These are phyloP conservation scores for Prunella vulgaris DNA, from an alignment of 257 asterid genomes.

Conservation along the genomic window DNA sequence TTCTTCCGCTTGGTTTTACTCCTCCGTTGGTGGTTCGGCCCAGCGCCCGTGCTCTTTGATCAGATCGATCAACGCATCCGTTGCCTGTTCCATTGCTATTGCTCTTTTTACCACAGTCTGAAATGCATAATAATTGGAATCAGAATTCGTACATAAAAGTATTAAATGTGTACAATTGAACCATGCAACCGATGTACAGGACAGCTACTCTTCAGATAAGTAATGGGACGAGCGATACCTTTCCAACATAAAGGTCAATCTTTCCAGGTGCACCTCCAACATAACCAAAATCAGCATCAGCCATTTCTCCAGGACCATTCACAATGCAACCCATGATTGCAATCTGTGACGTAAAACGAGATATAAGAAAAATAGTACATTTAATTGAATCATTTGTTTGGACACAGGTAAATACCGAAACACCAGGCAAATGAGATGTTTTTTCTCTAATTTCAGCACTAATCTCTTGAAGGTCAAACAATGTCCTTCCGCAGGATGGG, in stretches of 20 bases:
- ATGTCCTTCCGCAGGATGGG: constrained; percentile 98
- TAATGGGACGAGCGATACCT: constrained; percentile 41
- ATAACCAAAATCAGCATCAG: constrained; percentile 98
- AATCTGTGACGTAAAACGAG: constrained; percentile 43
- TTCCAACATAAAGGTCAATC: constrained; percentile 96
- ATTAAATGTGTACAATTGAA: too few species aligned
- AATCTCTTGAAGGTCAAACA: constrained; percentile 96
- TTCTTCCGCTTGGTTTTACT: constrained; percentile 16
- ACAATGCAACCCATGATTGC: constrained; percentile 99
- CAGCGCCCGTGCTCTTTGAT: constrained; percentile 82
- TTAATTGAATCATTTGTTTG: background rate
- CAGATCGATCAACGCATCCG: constrained; percentile 73
- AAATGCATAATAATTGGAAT: background rate
- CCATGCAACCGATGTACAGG: too few species aligned
- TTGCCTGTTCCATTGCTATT: constrained; percentile 69
- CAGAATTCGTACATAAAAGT: too few species aligned
- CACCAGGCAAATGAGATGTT: constrained; percentile 98
- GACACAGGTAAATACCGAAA: constrained; percentile 58
- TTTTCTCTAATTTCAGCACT: constrained; percentile 93
- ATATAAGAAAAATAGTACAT: background rate
- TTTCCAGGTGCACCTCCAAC: constrained; percentile 99
- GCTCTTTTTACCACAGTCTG: constrained; percentile 78
- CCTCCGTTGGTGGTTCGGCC: constrained; percentile 71
- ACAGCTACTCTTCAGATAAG: too few species aligned
- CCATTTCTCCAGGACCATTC: constrained; percentile 99